Conservation (phyloP, 768 basidiomycete genomes). For the Chalciporus chontae region DNA sequence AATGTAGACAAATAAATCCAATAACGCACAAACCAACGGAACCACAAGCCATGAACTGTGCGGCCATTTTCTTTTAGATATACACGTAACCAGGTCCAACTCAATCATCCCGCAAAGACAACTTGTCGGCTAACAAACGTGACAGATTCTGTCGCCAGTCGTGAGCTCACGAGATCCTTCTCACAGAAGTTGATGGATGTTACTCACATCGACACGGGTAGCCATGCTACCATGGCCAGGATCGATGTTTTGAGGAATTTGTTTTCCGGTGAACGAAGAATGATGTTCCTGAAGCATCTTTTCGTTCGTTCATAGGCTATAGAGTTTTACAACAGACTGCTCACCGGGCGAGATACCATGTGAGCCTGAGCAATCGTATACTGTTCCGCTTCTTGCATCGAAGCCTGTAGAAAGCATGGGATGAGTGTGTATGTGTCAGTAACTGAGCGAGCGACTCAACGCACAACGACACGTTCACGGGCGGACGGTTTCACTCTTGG, state of each 20-base stretch:
- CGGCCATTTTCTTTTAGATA: too few relatives aligned
- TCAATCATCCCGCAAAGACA: slow-evolving; percentile 1
- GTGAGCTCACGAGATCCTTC: not conserved
- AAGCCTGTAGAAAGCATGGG: slow-evolving; percentile 9
- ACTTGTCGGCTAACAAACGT: slow-evolving; percentile 5
- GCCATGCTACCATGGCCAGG: slow-evolving; percentile 6
- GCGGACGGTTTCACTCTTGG: slow-evolving; percentile 20
- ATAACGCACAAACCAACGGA: too few relatives aligned
- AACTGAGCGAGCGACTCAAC: not conserved
- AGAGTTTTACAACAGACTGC: too few relatives aligned
- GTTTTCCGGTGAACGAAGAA: not conserved
- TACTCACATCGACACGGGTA: slow-evolving; percentile 23
- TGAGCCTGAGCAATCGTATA: not conserved
- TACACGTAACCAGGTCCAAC: not conserved
- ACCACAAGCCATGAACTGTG: too few relatives aligned
- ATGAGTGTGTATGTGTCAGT: slow-evolving; percentile 11
- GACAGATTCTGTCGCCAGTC: slow-evolving; percentile 23
- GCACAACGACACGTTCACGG: slow-evolving; percentile 25
- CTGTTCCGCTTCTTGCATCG: not conserved
- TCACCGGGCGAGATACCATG: too few relatives aligned
- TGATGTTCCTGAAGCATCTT: slow-evolving; percentile 10
- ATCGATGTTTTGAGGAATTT: slow-evolving; percentile 3
- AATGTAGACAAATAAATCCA: too few relatives aligned
- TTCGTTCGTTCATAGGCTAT: not conserved
- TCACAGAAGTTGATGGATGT: too few relatives aligned